Evolutionary conservation across 495 filamentous ascomycete genomes (phyloP), one percentile per base, ranked within the genome.

Genomic region (Pseudevernia furfuracea): DNA sequence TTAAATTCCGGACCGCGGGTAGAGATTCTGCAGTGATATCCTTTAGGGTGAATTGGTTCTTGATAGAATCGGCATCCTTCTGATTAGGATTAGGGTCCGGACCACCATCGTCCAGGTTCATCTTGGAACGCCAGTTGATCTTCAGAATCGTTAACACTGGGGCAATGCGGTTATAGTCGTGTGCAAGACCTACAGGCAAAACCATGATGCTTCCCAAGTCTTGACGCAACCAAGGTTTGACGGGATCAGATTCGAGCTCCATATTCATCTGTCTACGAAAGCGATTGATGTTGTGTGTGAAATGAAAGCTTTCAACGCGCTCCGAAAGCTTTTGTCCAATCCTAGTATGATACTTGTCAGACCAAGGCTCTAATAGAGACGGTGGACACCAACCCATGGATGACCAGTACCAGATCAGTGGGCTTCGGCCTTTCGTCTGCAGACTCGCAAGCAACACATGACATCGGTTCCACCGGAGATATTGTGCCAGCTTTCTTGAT

Each of bases 281-380:
- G 0, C 86, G 81, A 69, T 96, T 97, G 70, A 97, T 92, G 5
- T 90, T 88, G 72, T 97, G 92, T 1, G 94, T 97, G 71, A 98
- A 98, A 70, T 96, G 89, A 68, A 90, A 98, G 72, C 91, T 96
- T 72, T 97, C 94, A 58, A 98, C 88, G 21, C 92, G 82, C 69
- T 98, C 91, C 0, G 91, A 94, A n/a, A 97, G 78, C 71, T 97
- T 97, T 72, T 98, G 94, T 0, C 94, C 94, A 59, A 98, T 97
- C 17, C 49, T 53, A 32, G 49, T 53, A 53, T 32, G 28, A 32
- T 53, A 1, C 28, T 1, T 17, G 49, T 53, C 28, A 53, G 49
- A 53, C 12, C 6, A 53, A 8, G 14, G 5, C 12, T 53, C 15
- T 7, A 4, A 53, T n/a, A 32, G 49, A 53, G 4, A 53, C 25